Evolutionary conservation across 2,329 filamentous ascomycete species (phyloP).

Genomic region (Leptosphaerulina australis): DNA sequence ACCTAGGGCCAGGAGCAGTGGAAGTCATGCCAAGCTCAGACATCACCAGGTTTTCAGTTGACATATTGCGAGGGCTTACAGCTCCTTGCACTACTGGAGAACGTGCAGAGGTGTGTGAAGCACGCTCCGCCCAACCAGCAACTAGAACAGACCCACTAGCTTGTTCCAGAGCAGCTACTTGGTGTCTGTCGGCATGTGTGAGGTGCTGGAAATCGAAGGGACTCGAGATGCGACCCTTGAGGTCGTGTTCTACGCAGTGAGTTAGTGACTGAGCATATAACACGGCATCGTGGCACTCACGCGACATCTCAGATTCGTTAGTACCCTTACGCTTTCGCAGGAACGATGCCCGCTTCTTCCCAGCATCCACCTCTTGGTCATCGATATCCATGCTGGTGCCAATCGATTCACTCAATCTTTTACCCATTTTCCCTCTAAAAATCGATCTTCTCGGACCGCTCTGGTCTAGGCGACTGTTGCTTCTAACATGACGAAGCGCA

Average conservation of each 20-base stretch:
- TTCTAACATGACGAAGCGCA: constrained; percentile 27
- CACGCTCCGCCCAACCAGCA: constrained; percentile 30
- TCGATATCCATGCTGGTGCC: constrained; percentile 23
- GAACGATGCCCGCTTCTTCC: constrained; percentile 40
- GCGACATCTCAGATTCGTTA: constrained; percentile 29
- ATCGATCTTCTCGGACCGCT: constrained; percentile 35
- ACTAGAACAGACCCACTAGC: constrained; percentile 59
- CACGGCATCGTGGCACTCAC: constrained; percentile 27
- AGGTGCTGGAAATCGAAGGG: constrained; percentile 70
- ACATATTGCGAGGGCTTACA: constrained; percentile 2
- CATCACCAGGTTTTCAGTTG: constrained; percentile 3
- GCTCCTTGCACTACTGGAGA: not conserved
- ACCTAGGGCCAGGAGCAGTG: constrained; percentile 23
- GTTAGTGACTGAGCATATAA: not conserved
- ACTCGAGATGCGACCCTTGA: constrained; percentile 58
- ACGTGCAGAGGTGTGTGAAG: constrained; percentile 1
- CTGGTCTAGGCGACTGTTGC: constrained; percentile 33
- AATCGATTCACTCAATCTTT: constrained; percentile 44
- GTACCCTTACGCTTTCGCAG: constrained; percentile 39
- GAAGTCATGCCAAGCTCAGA: constrained; percentile 28
- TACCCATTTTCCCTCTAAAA: constrained; percentile 45
- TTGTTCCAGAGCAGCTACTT: constrained; percentile 60
- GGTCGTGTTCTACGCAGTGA: constrained; percentile 24
- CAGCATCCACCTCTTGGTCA: constrained; percentile 37
- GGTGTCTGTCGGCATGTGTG: constrained; percentile 62